Conservation (phyloP, 2,329 filamentous ascomycete genomes). For the Fusarium redolens region DNA sequence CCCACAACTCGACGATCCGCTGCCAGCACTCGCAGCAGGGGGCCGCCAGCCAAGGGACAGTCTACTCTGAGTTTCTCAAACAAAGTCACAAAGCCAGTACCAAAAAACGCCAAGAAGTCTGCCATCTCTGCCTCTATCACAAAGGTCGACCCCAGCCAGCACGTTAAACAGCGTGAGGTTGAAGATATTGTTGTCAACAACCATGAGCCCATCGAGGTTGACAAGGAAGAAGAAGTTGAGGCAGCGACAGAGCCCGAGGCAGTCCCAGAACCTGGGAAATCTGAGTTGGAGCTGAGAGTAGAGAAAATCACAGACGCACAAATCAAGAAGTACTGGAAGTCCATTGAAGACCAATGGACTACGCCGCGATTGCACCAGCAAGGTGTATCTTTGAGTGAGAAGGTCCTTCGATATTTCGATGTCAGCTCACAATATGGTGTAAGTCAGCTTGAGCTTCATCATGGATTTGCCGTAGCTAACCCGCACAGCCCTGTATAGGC, state of each 20-base stretch:
- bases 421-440: conserved; percentile 92
- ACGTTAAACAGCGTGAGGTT: conserved; percentile 30
- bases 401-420: conserved; percentile 91
- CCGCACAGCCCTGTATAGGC: conserved; percentile 79
- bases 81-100: conserved; percentile 65
- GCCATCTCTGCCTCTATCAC: conserved; percentile 50
- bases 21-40: conserved; percentile 51
- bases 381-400: conserved; percentile 78
- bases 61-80: conserved; percentile 67
- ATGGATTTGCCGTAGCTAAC: not conserved
- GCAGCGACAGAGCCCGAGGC: conserved; percentile 26
- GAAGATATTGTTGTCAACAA: conserved; percentile 33
- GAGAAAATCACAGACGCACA: conserved; percentile 73
- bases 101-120: conserved; percentile 61
- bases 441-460: conserved; percentile 57
- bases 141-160: conserved; percentile 49
- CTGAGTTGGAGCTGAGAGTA: conserved; percentile 67
- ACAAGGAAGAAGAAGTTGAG: conserved; percentile 36
- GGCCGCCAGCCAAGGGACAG: conserved; percentile 58
- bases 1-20: conserved; percentile 63
- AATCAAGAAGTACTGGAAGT: conserved; percentile 81
- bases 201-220: conserved; percentile 33
- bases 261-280: conserved; percentile 54
- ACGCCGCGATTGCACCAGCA: conserved; percentile 82
- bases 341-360: conserved; percentile 74